Base-by-base conservation (phyloP, 768 basidiomycete species). In the Trametes meyenii region DNA sequence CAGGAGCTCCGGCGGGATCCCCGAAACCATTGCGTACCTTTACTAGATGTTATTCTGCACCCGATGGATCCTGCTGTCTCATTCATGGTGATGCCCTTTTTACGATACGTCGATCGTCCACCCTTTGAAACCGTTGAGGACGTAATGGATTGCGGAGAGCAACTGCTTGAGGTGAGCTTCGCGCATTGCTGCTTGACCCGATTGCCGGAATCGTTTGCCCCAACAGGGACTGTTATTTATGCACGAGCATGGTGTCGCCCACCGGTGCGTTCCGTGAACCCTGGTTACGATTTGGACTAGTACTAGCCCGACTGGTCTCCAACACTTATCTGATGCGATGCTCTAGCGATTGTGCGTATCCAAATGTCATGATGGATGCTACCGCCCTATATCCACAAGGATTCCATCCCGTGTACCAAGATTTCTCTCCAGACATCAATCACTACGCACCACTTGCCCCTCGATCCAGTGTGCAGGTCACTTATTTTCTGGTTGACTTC, bases 401-500 rank as follows among this genome's bases (percentile, higher is more conserved):
- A 2, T 69, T 55, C 29, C 71, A 71, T 49, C 67, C 69, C 0
- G 48, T 66, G 2, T 44, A 12, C 35, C 40, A 42, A 4, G 40
- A n/a, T 3, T n/a, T 42, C 40, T 42, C 14, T 33, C 26, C 48
- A 29, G 19, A 16, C 49, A 33, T 35, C 10, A 36, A 39, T 50
- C 6, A 43, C 63, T 0, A 52, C 6, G 52, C 63, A 0, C 52
- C 58, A 0, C 33, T 21, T 35, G 16, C 39, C 3, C 40, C 56
- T 0, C 49, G 66, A 4, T 35, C 60, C 8, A 42, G 26, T 5
- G 39, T 43, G 3, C 50, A 57, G 3, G 51, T 71, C 21, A 66
- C 58, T 13, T 73, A 73, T 45, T 73, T 70, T 48, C 69, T 45
- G 51, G 52, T 71, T 19, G 72, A 73, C 63, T 72, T 70, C 38